Percentiles rank a stretch among this genome's conserved stretches.
Conservation (phyloP, 2,329 filamentous ascomycete species). For the Cercospora sp. region DNA sequence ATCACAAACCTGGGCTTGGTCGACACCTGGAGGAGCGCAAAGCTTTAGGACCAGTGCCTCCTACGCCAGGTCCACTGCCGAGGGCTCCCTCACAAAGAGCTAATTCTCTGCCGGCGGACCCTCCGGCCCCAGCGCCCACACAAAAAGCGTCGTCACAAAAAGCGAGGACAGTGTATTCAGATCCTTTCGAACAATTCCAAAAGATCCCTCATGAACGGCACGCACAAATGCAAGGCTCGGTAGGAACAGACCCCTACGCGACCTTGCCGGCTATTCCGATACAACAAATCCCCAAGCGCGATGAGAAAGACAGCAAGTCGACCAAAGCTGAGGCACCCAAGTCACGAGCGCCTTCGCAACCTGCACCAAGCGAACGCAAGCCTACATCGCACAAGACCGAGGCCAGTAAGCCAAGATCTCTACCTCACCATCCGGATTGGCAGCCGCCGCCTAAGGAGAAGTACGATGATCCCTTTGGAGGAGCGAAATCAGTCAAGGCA, state of each 20-base stretch:
- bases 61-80: neutral
- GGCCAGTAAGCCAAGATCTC: neutral
- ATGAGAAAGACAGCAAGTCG: conserved; percentile 9
- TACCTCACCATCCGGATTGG: conserved; percentile 11
- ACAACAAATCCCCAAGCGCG: neutral
- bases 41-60: neutral
- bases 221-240: neutral
- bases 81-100: neutral
- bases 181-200: conserved; percentile 7
- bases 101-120: neutral
- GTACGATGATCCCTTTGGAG: conserved; percentile 1
- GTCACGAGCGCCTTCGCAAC: conserved; percentile 10
- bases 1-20: conserved; percentile 8
- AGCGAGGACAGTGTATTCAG: neutral
- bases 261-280: neutral
- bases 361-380: conserved; percentile 2
- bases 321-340: conserved; percentile 10
- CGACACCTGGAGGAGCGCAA: conserved; percentile 10
- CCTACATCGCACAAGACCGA: conserved; percentile 9
- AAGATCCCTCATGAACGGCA: neutral
- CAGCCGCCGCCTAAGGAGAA: conserved; percentile 5
- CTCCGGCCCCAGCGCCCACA: neutral
- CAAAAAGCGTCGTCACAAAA: neutral
- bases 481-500: conserved; percentile 5
- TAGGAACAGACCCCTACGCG: conserved; percentile 10